These are phyloP conservation scores for Ceratocystis diversiconidia DNA, from an alignment of 2,329 filamentous ascomycete genomes.

Conservation along the genomic window DNA sequence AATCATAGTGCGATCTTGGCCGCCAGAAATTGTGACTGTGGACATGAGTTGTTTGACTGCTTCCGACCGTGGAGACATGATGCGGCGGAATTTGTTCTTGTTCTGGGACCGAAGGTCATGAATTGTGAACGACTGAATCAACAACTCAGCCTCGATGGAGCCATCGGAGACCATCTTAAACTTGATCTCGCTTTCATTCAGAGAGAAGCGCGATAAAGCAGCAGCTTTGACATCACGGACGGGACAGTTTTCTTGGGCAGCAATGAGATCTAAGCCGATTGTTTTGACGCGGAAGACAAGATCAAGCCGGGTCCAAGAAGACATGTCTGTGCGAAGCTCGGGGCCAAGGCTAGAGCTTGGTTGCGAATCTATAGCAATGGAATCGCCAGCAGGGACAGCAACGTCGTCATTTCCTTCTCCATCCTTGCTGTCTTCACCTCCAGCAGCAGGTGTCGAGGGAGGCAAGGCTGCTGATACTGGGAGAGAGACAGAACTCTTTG, in stretches of 20 bases:
- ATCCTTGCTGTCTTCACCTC: not conserved
- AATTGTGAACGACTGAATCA: slow-evolving; percentile 90
- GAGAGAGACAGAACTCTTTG: not conserved
- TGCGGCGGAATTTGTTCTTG: slow-evolving; percentile 90
- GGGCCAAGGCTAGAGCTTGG: slow-evolving; percentile 36
- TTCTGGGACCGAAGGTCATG: slow-evolving; percentile 79
- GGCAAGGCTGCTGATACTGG: slow-evolving; percentile 19
- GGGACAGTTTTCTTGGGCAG: slow-evolving; percentile 59
- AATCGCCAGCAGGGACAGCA: slow-evolving; percentile 1
- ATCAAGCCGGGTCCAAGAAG: slow-evolving; percentile 86
- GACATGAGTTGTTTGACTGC: slow-evolving; percentile 98
- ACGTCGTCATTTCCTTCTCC: slow-evolving; percentile 1
- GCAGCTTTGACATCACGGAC: slow-evolving; percentile 64
- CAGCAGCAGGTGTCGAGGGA: slow-evolving; percentile 21
- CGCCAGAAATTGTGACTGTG: slow-evolving; percentile 76
- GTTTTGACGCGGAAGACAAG: slow-evolving; percentile 80
- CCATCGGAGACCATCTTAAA: slow-evolving; percentile 84
- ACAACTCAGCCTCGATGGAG: slow-evolving; percentile 79
- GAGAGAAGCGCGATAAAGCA: slow-evolving; percentile 83
- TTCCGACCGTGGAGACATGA: slow-evolving; percentile 94
- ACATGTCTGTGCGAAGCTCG: slow-evolving; percentile 52
- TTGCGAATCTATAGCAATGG: slow-evolving; percentile 23
- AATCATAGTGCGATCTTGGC: slow-evolving; percentile 62
- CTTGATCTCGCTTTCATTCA: slow-evolving; percentile 86
- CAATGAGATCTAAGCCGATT: slow-evolving; percentile 75